Percentiles rank a stretch among this genome's conserved stretches.
Evolutionary conservation across 768 basidiomycete genomes (phyloP).

Genomic region (Nidularia sp.): DNA sequence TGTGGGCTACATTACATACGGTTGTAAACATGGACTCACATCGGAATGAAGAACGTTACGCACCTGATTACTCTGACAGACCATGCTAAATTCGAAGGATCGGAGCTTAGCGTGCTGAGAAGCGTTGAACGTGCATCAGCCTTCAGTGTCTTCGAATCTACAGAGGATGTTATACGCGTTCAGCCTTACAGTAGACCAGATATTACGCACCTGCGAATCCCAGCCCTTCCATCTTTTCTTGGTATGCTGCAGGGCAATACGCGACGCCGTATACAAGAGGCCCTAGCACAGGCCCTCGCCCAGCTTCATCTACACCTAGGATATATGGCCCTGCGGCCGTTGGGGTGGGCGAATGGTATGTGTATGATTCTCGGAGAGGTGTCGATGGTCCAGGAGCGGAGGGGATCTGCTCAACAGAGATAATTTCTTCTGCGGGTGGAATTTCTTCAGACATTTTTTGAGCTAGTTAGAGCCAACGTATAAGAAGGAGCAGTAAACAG

Average conservation of each 20-base stretch:
- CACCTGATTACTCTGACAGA: constrained; percentile 77
- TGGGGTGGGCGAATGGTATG: constrained; percentile 71
- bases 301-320: constrained; percentile 98
- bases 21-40: background rate
- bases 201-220: constrained; percentile 81
- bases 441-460: constrained; percentile 1
- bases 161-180: background rate
- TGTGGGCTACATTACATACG: constrained; percentile 57
- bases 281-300: constrained; percentile 91
- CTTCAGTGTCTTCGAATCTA: constrained; percentile 92
- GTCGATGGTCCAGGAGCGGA: constrained; percentile 56
- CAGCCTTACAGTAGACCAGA: background rate
- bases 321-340: constrained; percentile 79
- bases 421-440: background rate
- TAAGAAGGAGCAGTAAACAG: background rate
- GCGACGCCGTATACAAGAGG: constrained; percentile 96
- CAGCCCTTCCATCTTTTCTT: constrained; percentile 66
- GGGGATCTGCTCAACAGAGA: constrained; percentile 28
- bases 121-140: constrained; percentile 63
- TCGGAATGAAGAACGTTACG: background rate
- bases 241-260: constrained; percentile 81
- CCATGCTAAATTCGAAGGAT: constrained; percentile 74
- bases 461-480: constrained; percentile 2
- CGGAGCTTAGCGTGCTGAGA: constrained; percentile 62
- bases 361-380: constrained; percentile 67